phyloP scores from a whole-genome alignment of 176 grass and related monocot genomes.

The Raddia guianensis region DNA sequence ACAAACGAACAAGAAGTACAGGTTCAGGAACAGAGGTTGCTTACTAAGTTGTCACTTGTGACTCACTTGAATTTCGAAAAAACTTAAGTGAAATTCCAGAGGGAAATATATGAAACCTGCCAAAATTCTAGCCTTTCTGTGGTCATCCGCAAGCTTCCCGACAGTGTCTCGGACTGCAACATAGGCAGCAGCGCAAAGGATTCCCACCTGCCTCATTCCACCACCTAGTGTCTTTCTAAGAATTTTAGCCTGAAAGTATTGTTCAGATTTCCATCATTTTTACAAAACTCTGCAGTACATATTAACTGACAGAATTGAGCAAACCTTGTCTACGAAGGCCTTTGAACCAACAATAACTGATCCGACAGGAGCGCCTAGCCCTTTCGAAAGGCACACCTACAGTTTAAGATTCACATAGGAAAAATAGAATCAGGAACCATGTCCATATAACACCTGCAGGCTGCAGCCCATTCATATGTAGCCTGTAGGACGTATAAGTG shows the following conservation, averaged over 20 bases:
- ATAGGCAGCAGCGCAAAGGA: slow-evolving; percentile 86
- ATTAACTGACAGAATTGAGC: background rate
- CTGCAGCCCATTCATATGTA: background rate
- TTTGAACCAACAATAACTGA: slow-evolving; percentile 81
- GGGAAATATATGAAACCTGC: slow-evolving; percentile 53
- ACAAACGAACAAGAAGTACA: background rate
- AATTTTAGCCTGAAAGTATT: slow-evolving; percentile 63
- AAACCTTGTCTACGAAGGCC: slow-evolving; percentile 80
- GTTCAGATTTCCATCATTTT: background rate
- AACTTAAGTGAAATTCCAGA: background rate
- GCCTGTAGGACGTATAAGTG: background rate
- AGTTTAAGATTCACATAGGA: slow-evolving; percentile 5
- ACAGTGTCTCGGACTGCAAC: slow-evolving; percentile 73
- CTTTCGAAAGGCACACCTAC: slow-evolving; percentile 94
- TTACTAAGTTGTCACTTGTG: background rate
- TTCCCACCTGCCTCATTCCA: slow-evolving; percentile 95
- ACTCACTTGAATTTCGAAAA: background rate
- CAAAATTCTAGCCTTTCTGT: slow-evolving; percentile 75
- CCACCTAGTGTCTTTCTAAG: slow-evolving; percentile 95
- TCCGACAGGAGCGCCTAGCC: slow-evolving; percentile 88
- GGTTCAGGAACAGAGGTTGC: background rate
- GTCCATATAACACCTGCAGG: background rate
- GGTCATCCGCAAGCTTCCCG: slow-evolving; percentile 78
- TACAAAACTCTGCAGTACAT: background rate
- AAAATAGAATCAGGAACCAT: background rate